These are phyloP conservation scores for Macrophomina phaseolina DNA, from an alignment of 2,329 filamentous ascomycete species.

Conservation along the genomic window DNA sequence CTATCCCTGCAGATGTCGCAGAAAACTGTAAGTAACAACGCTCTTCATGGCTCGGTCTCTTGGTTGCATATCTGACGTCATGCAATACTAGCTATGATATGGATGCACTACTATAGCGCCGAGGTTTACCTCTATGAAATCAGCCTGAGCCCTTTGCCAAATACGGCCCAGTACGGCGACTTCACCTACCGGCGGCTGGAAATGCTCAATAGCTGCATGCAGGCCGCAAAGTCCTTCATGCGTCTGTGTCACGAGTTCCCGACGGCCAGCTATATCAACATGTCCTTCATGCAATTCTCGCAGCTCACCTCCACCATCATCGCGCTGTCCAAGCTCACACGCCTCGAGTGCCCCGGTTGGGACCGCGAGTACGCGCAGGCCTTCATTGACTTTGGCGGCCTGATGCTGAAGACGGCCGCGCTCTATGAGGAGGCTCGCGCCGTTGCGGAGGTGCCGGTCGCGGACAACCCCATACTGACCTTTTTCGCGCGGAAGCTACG, in stretches of 20 bases:
- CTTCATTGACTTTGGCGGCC: constrained; percentile 10
- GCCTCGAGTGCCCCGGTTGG: constrained; percentile 25
- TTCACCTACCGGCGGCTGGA: constrained; percentile 25
- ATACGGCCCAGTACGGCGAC: constrained; percentile 22
- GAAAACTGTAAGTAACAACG: constrained; percentile 13
- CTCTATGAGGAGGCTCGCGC: constrained; percentile 18
- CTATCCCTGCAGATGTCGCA: constrained; percentile 22
- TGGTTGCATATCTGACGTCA: background rate
- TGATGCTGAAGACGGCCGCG: constrained; percentile 11
- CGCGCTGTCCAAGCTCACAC: constrained; percentile 31
- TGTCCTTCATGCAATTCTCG: constrained; percentile 26
- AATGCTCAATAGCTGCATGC: constrained; percentile 26
- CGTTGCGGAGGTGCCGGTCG: constrained; percentile 5
- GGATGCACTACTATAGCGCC: constrained; percentile 25
- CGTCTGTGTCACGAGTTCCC: background rate
- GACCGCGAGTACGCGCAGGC: constrained; percentile 13
- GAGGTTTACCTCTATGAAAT: constrained; percentile 29
- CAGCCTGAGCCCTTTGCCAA: constrained; percentile 17
- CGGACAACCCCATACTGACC: constrained; percentile 24
- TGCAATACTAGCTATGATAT: constrained; percentile 7
- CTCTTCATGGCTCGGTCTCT: background rate
- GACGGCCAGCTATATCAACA: background rate
- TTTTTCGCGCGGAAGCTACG: constrained; percentile 25
- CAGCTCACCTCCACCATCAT: constrained; percentile 27
- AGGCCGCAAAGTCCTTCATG: constrained; percentile 6